Evolutionary conservation across 2,329 filamentous ascomycete genomes (phyloP), one percentile per base, ranked within the genome.

Genomic region (Gnomoniopsis smithogilvyi): DNA sequence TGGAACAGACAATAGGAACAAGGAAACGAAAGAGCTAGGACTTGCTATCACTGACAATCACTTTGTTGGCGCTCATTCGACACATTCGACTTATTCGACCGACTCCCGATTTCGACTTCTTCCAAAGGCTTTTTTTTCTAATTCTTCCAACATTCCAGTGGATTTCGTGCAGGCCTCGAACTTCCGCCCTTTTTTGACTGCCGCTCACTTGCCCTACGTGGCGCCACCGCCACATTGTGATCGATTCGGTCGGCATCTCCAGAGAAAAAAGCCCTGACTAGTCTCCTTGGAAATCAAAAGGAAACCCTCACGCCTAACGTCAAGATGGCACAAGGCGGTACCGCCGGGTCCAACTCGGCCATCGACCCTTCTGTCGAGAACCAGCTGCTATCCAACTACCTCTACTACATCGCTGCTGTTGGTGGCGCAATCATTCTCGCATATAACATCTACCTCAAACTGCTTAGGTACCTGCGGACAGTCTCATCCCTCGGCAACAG

Each of bases 401-500:
- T 88, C 47, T 76, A 88, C 64, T 75, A 86, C 64, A 78, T 88
- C 30, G 86, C 90, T 71, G 84, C 84, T 55, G 80, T 81, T 53
- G 78, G 92, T 54, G 81, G 88, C 14, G 80, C 72, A 38, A 79
- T 81, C 52, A 78, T 93, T 66, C 79, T 90, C 63, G 66, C 87
- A 63, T 94, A 91, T 83, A 85, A 88, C 62, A 72, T 87, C 63
- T 73, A 78, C 56, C 80, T 85, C 53, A 79, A 82, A 56, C 74
- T 89, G 58, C 77, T 84, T 59, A 84, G 82, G 65, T 88, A 95
- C 68, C 77, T 93, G 41, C 85, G 92, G 63, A 88, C 84, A 26
- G 79, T 96, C 48, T 82, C 89, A 46, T 91, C 87, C 68, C 81
- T 96, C 64, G 88, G 84, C 75, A 92, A 91, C 75, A 88, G 91